Evolutionary conservation across 352 stramenopile genomes (phyloP), one percentile per base, ranked within the genome.

Genomic region (Bremia lactucae): DNA sequence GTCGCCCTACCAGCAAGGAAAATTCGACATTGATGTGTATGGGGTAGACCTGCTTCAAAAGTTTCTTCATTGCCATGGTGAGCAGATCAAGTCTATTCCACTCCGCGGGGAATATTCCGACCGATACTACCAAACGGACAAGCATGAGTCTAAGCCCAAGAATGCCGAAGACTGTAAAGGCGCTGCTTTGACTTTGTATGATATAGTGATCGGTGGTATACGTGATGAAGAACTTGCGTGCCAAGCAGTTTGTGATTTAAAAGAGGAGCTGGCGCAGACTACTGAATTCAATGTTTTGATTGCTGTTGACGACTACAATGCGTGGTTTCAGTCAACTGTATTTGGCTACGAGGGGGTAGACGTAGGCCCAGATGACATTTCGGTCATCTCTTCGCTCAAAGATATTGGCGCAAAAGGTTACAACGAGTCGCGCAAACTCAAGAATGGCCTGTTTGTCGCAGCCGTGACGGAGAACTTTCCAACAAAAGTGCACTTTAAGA

Each of bases 241-340:
- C 46, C 59, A 75, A 16, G 81, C 76, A 1, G 72, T 93, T 42
- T 72, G 84, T 33, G 81, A 94, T 47, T 59, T 94, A 35, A 81
- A 79, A 33, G 55, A 61, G 11, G 81, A 94, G 54, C 55, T 94
- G 29, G 69, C 71, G 34, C 61, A 82, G 47, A 72, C 81, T 23
- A 89, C 74, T 21, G 79, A 94, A 55, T 87, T 86, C 54, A 74
- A 76, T 4, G 81, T 94, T 49, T 56, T 94, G 8, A 82, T 94
- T 42, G 81, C 81, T 9, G 68, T 94, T 11, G 81, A 94, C 58
- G 79, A 94, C 58, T 94, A 90, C 75, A 94, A 90, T 63, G 75
- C 59, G 51, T 88, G 75, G 73, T 90, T 90, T 45, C 62, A 81
- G 44, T 74, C 84, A 57, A 91, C 81, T 0, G 72, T 91, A 14